Evolutionary conservation across 2,329 filamentous ascomycete genomes (phyloP).

Genomic region (Stagonosporopsis cucurbitacearum): DNA sequence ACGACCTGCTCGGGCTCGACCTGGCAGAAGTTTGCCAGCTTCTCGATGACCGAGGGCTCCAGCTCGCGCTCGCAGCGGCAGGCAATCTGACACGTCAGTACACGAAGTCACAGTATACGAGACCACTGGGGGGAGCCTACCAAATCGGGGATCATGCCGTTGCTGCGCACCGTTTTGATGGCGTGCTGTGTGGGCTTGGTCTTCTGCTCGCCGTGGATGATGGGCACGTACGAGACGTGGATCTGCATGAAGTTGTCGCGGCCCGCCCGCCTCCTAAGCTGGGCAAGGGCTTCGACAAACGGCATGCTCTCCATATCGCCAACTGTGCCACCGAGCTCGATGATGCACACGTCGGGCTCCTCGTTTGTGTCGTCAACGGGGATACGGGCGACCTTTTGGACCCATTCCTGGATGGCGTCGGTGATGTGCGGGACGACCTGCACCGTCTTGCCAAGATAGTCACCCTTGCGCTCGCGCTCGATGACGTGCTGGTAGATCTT

Average conservation of each 20-base stretch:
- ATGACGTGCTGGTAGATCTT: slow-evolving; percentile 95
- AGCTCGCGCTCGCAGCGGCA: slow-evolving; percentile 86
- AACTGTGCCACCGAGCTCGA: slow-evolving; percentile 72
- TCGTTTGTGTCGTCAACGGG: slow-evolving; percentile 84
- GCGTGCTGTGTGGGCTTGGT: slow-evolving; percentile 96
- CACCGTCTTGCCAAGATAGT: slow-evolving; percentile 88
- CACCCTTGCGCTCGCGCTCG: slow-evolving; percentile 71
- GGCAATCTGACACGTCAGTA: slow-evolving; percentile 68
- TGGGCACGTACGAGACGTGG: slow-evolving; percentile 85
- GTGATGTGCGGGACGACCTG: slow-evolving; percentile 94
- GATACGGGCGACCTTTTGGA: slow-evolving; percentile 81
- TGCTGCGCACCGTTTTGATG: slow-evolving; percentile 81
- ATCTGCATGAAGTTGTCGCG: slow-evolving; percentile 86
- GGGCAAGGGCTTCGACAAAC: slow-evolving; percentile 85
- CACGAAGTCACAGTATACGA: neutral
- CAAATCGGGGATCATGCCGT: slow-evolving; percentile 68
- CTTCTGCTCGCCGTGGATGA: slow-evolving; percentile 81
- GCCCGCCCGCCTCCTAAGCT: slow-evolving; percentile 75
- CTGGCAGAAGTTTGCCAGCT: slow-evolving; percentile 90
- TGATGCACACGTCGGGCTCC: slow-evolving; percentile 90
- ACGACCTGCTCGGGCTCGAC: slow-evolving; percentile 85
- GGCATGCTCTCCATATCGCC: slow-evolving; percentile 87
- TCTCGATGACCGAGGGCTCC: slow-evolving; percentile 75
- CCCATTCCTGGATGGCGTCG: slow-evolving; percentile 90
- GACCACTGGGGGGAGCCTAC: slow-evolving; percentile 53